Conservation (phyloP, 164 flowering plant genomes). For the Protea cynaroides region DNA sequence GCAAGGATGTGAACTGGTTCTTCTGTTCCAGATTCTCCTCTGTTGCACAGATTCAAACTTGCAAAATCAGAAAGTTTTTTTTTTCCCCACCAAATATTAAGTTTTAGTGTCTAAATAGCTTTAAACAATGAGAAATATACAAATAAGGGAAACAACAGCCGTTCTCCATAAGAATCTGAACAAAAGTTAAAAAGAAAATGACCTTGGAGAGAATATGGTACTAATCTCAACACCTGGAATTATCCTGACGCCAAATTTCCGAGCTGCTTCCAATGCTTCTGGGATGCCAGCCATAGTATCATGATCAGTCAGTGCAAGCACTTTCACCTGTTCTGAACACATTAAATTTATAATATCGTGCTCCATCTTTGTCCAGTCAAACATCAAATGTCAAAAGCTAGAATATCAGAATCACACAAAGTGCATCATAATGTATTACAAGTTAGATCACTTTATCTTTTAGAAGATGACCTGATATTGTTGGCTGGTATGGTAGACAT, state of each 20-base stretch:
- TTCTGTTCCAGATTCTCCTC: slow-evolving; percentile 48
- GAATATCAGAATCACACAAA: not conserved
- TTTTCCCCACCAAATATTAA: not conserved
- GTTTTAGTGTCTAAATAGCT: not conserved
- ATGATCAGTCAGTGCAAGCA: slow-evolving; percentile 90
- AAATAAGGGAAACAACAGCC: not conserved
- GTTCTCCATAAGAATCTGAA: not conserved
- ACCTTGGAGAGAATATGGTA: slow-evolving; percentile 66
- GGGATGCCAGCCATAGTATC: slow-evolving; percentile 92
- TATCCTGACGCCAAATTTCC: slow-evolving; percentile 67
- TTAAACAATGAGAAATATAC: not conserved
- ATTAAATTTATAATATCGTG: slow-evolving; percentile 17
- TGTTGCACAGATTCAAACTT: slow-evolving; percentile 13
- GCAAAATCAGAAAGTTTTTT: not conserved
- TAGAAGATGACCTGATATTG: not conserved
- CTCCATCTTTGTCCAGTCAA: not conserved
- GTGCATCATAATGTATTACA: not conserved
- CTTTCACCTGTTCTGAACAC: slow-evolving; percentile 83
- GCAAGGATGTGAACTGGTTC: slow-evolving; percentile 97
- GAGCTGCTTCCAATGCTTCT: slow-evolving; percentile 84
- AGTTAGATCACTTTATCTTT: not conserved
- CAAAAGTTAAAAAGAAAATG: not conserved
- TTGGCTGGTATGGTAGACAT: not conserved
- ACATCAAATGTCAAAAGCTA: not conserved
- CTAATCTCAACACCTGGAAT: slow-evolving; percentile 97